These are phyloP conservation scores for Fonsecaea multimorphosa DNA, from an alignment of 2,329 filamentous ascomycete genomes.

Conservation along the genomic window DNA sequence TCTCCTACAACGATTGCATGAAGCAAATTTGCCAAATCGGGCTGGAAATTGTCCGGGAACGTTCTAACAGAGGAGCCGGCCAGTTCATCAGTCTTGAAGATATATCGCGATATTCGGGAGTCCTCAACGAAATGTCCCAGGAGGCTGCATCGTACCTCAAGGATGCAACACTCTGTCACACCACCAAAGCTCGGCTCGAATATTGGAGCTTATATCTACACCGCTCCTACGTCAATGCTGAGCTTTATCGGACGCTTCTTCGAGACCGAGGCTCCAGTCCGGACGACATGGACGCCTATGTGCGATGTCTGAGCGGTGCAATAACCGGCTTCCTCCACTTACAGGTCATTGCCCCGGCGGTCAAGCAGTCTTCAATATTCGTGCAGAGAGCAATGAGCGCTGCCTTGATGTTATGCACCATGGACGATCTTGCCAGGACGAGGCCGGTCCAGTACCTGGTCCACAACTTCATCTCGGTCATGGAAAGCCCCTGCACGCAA, in stretches of 20 bases:
- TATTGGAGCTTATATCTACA: conserved; percentile 66
- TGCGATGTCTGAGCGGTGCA: neutral
- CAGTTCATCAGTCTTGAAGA: conserved; percentile 58
- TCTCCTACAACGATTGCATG: conserved; percentile 43
- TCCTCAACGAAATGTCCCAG: conserved; percentile 62
- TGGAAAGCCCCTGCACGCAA: neutral
- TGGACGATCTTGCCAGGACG: neutral
- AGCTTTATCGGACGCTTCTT: conserved; percentile 60
- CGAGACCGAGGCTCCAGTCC: neutral
- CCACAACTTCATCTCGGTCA: neutral
- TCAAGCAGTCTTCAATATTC: conserved; percentile 1
- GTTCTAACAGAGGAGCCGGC: conserved; percentile 59
- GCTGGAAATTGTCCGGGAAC: conserved; percentile 45
- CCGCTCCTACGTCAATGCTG: conserved; percentile 65
- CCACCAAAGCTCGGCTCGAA: conserved; percentile 59
- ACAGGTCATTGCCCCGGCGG: neutral
- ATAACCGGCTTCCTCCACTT: neutral
- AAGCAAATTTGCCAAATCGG: conserved; percentile 41
- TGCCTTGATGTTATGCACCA: conserved; percentile 1
- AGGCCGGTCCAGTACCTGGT: neutral
- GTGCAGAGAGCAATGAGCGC: neutral
- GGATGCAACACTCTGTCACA: conserved; percentile 53
- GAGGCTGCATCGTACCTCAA: conserved; percentile 64
- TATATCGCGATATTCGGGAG: conserved; percentile 62
- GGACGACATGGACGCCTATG: neutral